Conservation (phyloP, 1,284 basidiomycete genomes). For the Tilletia walkeri region DNA sequence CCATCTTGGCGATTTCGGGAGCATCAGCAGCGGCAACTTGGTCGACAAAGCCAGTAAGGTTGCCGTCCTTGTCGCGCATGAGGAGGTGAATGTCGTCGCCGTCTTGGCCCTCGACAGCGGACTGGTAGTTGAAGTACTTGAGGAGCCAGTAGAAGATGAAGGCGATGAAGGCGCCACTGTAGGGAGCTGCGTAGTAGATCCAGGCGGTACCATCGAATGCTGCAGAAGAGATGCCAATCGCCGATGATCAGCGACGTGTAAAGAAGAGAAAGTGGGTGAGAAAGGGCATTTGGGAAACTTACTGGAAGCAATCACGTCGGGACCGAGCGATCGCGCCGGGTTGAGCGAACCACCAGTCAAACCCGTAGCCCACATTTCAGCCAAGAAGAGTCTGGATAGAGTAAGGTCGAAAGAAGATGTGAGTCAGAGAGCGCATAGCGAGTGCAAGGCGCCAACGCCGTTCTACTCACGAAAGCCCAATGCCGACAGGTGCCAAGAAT, state of each 20-base stretch:
- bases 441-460: too few relatives aligned
- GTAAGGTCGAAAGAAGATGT: too few relatives aligned
- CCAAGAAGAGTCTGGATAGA: slow-evolving; percentile 4
- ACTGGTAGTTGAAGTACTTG: slow-evolving; percentile 17
- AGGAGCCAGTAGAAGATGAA: slow-evolving; percentile 12
- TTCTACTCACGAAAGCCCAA: slow-evolving; percentile 62
- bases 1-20: slow-evolving; percentile 1
- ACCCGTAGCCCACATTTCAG: slow-evolving; percentile 31
- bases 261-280: too few relatives aligned
- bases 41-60: slow-evolving; percentile 18
- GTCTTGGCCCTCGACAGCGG: slow-evolving; percentile 16
- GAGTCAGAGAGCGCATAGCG: too few relatives aligned
- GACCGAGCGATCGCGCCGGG: slow-evolving; percentile 42
- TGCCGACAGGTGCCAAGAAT: slow-evolving; percentile 72
- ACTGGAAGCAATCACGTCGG: slow-evolving; percentile 27
- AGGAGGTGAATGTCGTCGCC: slow-evolving; percentile 20
- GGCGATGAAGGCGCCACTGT: slow-evolving; percentile 30
- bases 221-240: not conserved
- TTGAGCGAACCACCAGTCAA: slow-evolving; percentile 47
- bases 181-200: slow-evolving; percentile 43
- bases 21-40: slow-evolving; percentile 45
- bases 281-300: not conserved
- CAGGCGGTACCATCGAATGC: slow-evolving; percentile 32
- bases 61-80: slow-evolving; percentile 20
- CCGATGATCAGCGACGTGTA: too few relatives aligned